Evolutionary conservation across 2,329 filamentous ascomycete genomes (phyloP), one percentile per base, ranked within the genome.

Genomic region (Colletotrichum somersetense): DNA sequence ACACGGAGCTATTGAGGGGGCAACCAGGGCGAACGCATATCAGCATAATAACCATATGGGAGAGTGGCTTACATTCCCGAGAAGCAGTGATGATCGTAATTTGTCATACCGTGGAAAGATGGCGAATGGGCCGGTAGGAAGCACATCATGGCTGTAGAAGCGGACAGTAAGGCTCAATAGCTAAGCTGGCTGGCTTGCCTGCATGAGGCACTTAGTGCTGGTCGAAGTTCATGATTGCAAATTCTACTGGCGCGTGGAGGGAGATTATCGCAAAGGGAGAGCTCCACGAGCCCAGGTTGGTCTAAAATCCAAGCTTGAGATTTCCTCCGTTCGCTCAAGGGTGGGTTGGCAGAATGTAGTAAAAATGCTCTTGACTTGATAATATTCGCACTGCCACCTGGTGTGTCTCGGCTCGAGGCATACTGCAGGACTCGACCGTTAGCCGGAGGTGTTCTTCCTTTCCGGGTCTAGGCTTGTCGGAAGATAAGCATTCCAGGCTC

Each of bases 401-500:
- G 46, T 18, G 33, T 57, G 48, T 62, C 48, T 67, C 59, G 56
- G 63, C 42, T 42, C 62, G 20, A 55, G 46, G 38, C 56, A 46
- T 20, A 35, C 35, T 50, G 33, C 14, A 38, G 63, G 46, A 56
- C 23, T 56, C 56, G 55, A 67, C 20, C n/a, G 26, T 57, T 71
- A 71, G 48, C 42, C 33, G 40, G 33, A 57, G 67, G 50, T 33
- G 62, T 44, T 61, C 40, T 20, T 38, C 57, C 48, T 67, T 62
- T 64, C 68, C 50, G 50, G 8, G 26, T 33, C 42, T 42, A 35
- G 61, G 42, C 57, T 50, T 50, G 52, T 48, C 57, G 57, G 64
- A 57, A 42, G 50, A 42, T 35, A 14, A 52, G 33, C 64, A 71
- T 67, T 62, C 68, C 26, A 50, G 50, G 42, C 16, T 30, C 23